Base-by-base conservation (phyloP, 345 rosid species). In the Nasturtium officinale region DNA sequence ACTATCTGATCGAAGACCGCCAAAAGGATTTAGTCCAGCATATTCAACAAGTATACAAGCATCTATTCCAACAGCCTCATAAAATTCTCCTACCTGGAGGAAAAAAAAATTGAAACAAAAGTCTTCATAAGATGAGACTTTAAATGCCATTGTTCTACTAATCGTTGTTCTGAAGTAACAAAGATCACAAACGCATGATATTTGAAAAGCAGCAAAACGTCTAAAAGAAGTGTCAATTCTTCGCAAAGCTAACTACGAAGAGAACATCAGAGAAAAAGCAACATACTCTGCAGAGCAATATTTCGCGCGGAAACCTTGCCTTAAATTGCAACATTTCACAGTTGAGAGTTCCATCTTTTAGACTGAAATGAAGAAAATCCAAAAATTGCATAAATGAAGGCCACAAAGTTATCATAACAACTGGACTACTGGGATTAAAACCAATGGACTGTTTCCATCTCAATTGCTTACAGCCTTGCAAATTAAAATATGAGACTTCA, bases 21-120 rank as follows among this genome's bases (percentile, higher is more conserved):
- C 98, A 80, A 89, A 89, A 55, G 98, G 98, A 83, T 94, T 94
- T 55, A 94, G 71, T 79, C 98, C 98, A 79, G 98, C 98, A 82
- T 83, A 86, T 78, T 94, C 98, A 64, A 94, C 98, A 28, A 94
- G 93, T 74, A 94, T 75, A 75, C 98, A 94, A 33, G 97, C 97
- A 87, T 94, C 98, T 68, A 94, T 87, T 65, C 98, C 98, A 53
- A 94, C 79, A 63, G 98, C 88, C 78, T 94, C 98, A 78, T 91
- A 94, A 77, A 94, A 91, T 9, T 94, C 98, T 38, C 98, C 98
- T 28, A 94, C 98, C 97, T 94, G 85, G 33, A 71, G 62, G 3
- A 21, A 51, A 43, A 8, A 48, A 26, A 2, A 2, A 13, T 20
- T 60, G 48, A 38, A 67, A 16, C 30, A 65, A 56, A 21, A 20